Evolutionary conservation across 305 asterid species (phyloP).

Genomic region (Fraxinus xanthoxyloides): DNA sequence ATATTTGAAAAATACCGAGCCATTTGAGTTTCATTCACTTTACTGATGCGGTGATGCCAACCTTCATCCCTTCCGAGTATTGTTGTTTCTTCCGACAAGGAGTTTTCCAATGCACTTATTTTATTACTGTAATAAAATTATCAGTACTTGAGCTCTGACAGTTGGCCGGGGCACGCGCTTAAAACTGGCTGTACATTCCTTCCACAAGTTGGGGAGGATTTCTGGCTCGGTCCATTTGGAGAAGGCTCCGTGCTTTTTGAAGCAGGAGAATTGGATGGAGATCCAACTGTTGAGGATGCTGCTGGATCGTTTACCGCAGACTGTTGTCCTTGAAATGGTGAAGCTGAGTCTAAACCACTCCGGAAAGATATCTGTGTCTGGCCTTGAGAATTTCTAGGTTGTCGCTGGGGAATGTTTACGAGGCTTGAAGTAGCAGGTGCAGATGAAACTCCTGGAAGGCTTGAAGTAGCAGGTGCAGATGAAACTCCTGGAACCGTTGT

Average conservation of each 20-base stretch:
- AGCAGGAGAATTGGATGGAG: conserved; percentile 16
- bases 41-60: conserved; percentile 1
- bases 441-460: conserved; percentile 20
- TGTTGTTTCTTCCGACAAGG: neutral
- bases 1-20: neutral
- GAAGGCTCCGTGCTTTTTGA: conserved; percentile 26
- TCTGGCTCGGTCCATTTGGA: conserved; percentile 35
- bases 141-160: conserved; percentile 46
- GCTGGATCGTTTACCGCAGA: conserved; percentile 14
- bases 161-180: conserved; percentile 32
- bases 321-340: conserved; percentile 31
- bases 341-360: conserved; percentile 18
- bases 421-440: conserved; percentile 15
- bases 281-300: neutral
- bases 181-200: conserved; percentile 39
- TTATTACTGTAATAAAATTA: neutral
- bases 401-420: conserved; percentile 25
- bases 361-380: conserved; percentile 33
- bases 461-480: conserved; percentile 18
- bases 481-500: conserved; percentile 21
- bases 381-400: conserved; percentile 33
- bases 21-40: neutral
- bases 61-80: conserved; percentile 1
- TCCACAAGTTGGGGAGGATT: conserved; percentile 43
- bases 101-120: neutral